Evolutionary conservation across 768 basidiomycete genomes (phyloP), one percentile per base, ranked within the genome.

Genomic region (Tricholoma flavovirens): DNA sequence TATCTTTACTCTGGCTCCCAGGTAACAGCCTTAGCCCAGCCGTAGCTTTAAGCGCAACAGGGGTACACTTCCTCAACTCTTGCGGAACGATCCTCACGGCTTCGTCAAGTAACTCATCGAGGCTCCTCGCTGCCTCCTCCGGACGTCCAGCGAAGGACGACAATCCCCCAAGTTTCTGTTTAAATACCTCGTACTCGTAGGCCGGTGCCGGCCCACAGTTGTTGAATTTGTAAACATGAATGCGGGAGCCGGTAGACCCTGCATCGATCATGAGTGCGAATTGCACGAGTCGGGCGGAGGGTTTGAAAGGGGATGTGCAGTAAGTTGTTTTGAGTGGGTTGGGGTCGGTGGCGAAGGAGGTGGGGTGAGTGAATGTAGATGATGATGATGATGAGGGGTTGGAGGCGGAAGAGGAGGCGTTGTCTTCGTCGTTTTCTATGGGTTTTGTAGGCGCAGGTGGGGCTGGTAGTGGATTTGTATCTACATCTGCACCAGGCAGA

Each of bases 221-320:
- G 79, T 96, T 80, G 83, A 98, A 98, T 68, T 97, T 98, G 86
- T 98, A 99, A 30, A 98, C 81, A 78, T 99, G 97, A 65, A 98
- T 94, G 15, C 97, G 84, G 0, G 95, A 97, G 17, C 96, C 97
- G 0, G 94, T 97, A 15, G 95, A 98, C 21, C 97, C 97, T 0
- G 97, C 96, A 70, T 99, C 97, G 73, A 98, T 90, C 86, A 98
- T 97, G 64, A 98, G 81, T 0, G 93, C 94, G 70, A 90, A 99
- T 68, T 93, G 92, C 11, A 96, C 87, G 56, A 96, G 76, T 0
- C 80, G 78, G 49, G 75, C 65, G 51, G 70, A 64, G 1, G 78
- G 62, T 12, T 70, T 71, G 68, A 83, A 70, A 0, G 92, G 82
- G 0, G 69, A 54, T 0, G 78, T 79, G 73, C 94, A 98, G 73